These are phyloP conservation scores for Trichomonas gallinae DNA, from an alignment of 208 protist species.

Conservation along the genomic window DNA sequence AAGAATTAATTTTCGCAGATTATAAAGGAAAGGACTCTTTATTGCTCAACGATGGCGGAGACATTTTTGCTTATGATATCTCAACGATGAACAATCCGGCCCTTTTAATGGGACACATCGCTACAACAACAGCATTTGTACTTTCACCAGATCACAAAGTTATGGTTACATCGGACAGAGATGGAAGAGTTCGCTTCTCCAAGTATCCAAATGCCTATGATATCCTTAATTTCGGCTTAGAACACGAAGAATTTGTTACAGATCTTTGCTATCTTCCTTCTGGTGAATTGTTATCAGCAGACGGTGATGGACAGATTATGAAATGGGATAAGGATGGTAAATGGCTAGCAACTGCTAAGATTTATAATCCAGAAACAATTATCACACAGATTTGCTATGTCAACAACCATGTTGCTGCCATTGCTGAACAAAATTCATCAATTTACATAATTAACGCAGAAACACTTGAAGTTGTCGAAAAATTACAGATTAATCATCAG, in stretches of 20 bases:
- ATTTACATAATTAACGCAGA: neutral
- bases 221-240: neutral
- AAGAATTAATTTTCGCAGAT: neutral
- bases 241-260: neutral
- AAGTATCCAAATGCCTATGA: neutral
- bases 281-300: neutral
- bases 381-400: neutral
- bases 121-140: neutral
- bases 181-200: neutral
- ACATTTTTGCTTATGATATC: neutral
- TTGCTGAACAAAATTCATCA: neutral
- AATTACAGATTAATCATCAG: neutral
- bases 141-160: neutral
- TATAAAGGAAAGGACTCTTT: neutral
- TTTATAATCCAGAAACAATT: neutral
- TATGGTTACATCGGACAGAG: neutral
- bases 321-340: neutral
- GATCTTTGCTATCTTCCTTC: neutral
- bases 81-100: neutral
- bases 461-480: neutral
- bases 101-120: neutral
- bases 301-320: neutral
- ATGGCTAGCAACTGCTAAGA: neutral
- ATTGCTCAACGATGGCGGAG: neutral
- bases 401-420: neutral